Evolutionary conservation across 805 yeast genomes (phyloP).

Genomic region (Clavispora fructus): DNA sequence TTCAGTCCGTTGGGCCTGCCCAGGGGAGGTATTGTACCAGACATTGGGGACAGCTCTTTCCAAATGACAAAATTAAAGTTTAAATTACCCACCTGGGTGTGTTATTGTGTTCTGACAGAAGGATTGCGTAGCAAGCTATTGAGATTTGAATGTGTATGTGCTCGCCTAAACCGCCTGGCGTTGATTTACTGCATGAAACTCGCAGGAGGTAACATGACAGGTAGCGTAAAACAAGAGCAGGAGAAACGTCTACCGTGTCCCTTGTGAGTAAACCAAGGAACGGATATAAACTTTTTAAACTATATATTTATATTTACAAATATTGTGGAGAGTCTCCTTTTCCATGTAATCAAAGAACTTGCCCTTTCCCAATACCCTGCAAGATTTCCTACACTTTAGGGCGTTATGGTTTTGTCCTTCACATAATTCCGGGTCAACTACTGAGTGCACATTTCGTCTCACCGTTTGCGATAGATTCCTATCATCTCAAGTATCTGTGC

Average conservation of each 20-base stretch:
- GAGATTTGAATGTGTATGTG: not conserved
- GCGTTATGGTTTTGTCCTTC: too few relatives aligned
- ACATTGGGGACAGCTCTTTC: not conserved
- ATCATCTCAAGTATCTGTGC: not conserved
- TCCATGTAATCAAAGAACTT: too few relatives aligned
- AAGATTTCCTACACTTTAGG: too few relatives aligned
- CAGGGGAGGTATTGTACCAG: not conserved
- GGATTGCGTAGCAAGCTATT: not conserved
- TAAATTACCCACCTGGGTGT: not conserved
- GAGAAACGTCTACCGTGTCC: too few relatives aligned
- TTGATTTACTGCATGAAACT: constrained; percentile 1
- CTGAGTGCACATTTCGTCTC: not conserved
- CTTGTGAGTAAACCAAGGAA: too few relatives aligned
- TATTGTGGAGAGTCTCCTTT: too few relatives aligned
- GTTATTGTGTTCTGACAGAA: not conserved
- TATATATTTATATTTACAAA: too few relatives aligned
- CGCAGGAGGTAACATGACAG: not conserved
- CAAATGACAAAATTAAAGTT: not conserved
- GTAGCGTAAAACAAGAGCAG: not conserved
- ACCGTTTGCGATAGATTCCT: too few relatives aligned
- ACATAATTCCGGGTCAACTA: not conserved
- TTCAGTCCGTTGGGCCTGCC: not conserved
- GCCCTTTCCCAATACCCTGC: too few relatives aligned
- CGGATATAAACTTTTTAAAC: too few relatives aligned
- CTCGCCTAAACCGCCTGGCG: not conserved